Evolutionary conservation across 2,329 filamentous ascomycete genomes (phyloP).

Genomic region (Exserohilum rostratum): DNA sequence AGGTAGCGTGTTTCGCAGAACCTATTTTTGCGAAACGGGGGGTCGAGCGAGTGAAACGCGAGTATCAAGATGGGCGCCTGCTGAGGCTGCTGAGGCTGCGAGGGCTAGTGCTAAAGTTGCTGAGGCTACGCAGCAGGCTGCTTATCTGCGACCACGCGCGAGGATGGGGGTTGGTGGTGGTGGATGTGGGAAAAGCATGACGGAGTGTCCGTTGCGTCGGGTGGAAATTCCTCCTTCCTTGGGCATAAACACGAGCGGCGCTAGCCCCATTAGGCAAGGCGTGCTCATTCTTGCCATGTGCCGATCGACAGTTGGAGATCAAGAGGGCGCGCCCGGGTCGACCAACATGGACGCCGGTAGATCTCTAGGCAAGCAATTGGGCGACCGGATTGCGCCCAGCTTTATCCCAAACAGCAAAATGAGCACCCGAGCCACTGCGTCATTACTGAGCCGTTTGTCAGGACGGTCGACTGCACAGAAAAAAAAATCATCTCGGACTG

Average conservation of each 20-base stretch:
- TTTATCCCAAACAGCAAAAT: not conserved
- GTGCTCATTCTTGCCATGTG: not conserved
- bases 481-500: not conserved
- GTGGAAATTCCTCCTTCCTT: not conserved
- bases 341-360: not conserved
- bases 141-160: no score
- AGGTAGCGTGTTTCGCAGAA: not conserved
- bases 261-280: not conserved
- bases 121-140: no score
- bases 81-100: no score
- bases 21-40: not conserved
- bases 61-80: no score
- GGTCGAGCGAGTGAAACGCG: not conserved
- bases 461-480: not conserved
- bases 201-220: not conserved
- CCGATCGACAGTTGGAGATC: conserved; percentile 8
- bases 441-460: not conserved
- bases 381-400: not conserved
- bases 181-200: not conserved
- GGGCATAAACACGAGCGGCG: not conserved
- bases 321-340: not conserved
- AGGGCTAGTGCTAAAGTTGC: no score
- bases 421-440: not conserved
- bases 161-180: no score
- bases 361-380: not conserved